These are phyloP conservation scores for Xylona heveae DNA, from an alignment of 495 filamentous ascomycete genomes.

Conservation along the genomic window DNA sequence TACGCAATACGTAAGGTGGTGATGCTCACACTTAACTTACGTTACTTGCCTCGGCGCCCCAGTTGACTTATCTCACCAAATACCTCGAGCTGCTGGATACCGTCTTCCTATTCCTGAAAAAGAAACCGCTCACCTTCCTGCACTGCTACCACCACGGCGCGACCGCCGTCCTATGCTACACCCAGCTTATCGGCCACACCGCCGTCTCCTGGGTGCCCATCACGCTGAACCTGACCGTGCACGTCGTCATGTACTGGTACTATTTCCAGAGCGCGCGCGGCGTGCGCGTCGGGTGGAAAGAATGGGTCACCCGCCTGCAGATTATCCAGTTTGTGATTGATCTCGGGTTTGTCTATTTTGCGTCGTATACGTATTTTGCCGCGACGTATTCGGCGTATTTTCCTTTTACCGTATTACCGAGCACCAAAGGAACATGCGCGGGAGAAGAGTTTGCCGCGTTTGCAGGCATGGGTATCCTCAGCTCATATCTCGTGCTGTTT, in stretches of 20 bases:
- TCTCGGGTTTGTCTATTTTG: constrained; percentile 19
- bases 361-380: constrained; percentile 12
- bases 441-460: constrained; percentile 14
- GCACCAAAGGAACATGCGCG: constrained; percentile 10
- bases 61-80: constrained; percentile 58
- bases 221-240: constrained; percentile 42
- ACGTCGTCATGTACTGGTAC: constrained; percentile 53
- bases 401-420: no score
- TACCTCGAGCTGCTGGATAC: constrained; percentile 50
- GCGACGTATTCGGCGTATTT: constrained; percentile 9
- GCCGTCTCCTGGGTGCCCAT: constrained; percentile 49
- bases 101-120: constrained; percentile 51
- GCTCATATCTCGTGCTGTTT: constrained; percentile 13
- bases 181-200: constrained; percentile 45
- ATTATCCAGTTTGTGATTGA: constrained; percentile 38
- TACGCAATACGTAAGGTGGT: no score
- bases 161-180: constrained; percentile 50
- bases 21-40: not conserved
- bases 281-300: constrained; percentile 38
- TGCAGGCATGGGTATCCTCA: constrained; percentile 13
- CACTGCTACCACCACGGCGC: constrained; percentile 60
- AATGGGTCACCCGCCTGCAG: constrained; percentile 35
- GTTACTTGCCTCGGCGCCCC: constrained; percentile 3
- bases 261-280: constrained; percentile 39
- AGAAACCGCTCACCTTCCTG: constrained; percentile 59